phyloP scores from a whole-genome alignment of 139 green algal species.

The Volvox africanus region DNA sequence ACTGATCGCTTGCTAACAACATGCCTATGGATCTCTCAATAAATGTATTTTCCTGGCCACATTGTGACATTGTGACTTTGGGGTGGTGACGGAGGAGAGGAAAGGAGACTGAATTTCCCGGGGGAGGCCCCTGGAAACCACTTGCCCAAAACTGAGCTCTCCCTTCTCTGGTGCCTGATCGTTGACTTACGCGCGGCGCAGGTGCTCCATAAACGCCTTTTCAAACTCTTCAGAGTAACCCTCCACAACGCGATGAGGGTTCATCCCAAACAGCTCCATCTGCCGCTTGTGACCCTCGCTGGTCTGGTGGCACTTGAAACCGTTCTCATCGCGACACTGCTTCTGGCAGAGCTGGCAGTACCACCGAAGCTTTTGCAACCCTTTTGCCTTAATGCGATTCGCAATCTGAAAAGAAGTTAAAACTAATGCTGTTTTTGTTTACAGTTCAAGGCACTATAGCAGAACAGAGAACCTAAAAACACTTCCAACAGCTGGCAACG shows the following conservation, averaged over 20 bases:
- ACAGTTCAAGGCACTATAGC: neutral
- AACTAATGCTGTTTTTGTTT: neutral
- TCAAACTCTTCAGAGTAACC: conserved; percentile 95
- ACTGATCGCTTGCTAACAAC: no score
- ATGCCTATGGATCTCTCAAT: no score
- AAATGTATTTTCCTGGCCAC: no score
- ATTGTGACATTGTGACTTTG: no score
- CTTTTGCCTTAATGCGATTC: conserved; percentile 98
- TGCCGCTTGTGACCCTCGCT: conserved; percentile 84
- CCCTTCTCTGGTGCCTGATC: no score
- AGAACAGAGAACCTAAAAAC: no score
- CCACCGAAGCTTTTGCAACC: conserved; percentile 95
- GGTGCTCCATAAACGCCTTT: conserved; percentile 90
- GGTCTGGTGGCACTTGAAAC: conserved; percentile 97
- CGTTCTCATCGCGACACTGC: conserved; percentile 98
- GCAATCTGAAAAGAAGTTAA: conserved; percentile 77
- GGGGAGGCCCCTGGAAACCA: no score
- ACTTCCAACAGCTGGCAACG: no score
- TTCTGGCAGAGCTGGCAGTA: conserved; percentile 99
- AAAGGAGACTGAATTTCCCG: no score
- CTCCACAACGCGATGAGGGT: conserved; percentile 81
- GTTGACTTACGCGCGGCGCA: conserved; percentile 73
- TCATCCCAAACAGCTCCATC: conserved; percentile 93
- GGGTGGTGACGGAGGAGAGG: no score
- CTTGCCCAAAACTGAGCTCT: no score